These are phyloP conservation scores for Candida qinlingensis DNA, from an alignment of 805 yeast species.

Conservation along the genomic window DNA sequence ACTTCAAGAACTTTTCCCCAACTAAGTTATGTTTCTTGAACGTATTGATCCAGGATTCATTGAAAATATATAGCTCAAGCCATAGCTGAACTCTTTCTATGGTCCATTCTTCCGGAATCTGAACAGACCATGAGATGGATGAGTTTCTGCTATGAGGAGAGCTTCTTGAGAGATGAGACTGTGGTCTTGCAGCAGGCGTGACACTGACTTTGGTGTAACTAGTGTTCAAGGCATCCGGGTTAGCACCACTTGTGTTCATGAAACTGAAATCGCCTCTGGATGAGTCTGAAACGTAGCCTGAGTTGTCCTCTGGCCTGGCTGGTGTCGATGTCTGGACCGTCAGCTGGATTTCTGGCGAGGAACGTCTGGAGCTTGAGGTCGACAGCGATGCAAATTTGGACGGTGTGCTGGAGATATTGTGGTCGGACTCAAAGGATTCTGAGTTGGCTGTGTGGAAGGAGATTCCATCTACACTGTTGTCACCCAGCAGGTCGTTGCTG, in stretches of 20 bases:
- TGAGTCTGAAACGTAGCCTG: conserved; percentile 5
- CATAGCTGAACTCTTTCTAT: conserved; percentile 60
- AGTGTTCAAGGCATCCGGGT: conserved; percentile 1
- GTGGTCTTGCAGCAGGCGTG: conserved; percentile 7
- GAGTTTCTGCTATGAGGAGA: conserved; percentile 23
- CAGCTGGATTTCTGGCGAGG: conserved; percentile 11
- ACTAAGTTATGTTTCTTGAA: conserved; percentile 52
- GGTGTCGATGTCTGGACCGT: conserved; percentile 14
- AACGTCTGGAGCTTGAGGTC: conserved; percentile 5
- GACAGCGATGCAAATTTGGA: conserved; percentile 18
- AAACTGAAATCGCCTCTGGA: conserved; percentile 20
- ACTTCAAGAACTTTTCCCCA: conserved; percentile 59
- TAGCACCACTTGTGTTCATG: conserved; percentile 18
- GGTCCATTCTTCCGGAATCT: conserved; percentile 64
- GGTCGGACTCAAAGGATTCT: conserved; percentile 4
- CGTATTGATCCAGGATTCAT: conserved; percentile 65
- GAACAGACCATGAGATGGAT: conserved; percentile 42
- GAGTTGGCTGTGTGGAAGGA: conserved; percentile 21
- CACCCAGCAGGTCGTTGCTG: neutral
- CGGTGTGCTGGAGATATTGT: conserved; percentile 2
- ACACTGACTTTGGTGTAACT: neutral
- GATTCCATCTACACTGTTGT: conserved; percentile 1
- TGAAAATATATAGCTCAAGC: conserved; percentile 66
- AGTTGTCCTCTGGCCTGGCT: neutral
- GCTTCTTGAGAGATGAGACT: conserved; percentile 1